phyloP scores from a whole-genome alignment of 805 yeast species.

The Starmerella stigmatis region DNA sequence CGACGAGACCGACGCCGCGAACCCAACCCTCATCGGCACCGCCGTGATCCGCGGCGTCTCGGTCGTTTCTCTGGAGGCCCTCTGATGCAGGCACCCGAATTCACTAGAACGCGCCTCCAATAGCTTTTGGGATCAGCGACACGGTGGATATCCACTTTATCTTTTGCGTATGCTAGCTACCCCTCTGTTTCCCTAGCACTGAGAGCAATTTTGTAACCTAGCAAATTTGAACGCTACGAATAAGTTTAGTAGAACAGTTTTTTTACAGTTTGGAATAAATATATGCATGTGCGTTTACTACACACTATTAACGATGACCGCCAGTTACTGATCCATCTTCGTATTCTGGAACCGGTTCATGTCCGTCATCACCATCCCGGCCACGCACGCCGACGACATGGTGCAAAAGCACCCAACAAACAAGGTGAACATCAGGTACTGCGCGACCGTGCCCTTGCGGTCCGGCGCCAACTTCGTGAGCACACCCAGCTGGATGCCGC shows the following conservation, averaged over 20 bases:
- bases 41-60: slow-evolving; percentile 68
- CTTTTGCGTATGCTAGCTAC: no score
- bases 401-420: slow-evolving; percentile 46
- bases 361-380: slow-evolving; percentile 53
- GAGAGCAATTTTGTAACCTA: no score
- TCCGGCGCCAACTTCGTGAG: slow-evolving; percentile 46
- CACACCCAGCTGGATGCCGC: slow-evolving; percentile 54
- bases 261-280: no score
- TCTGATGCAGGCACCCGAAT: background rate
- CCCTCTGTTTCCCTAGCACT: no score
- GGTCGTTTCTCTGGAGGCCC: slow-evolving; percentile 48
- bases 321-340: background rate
- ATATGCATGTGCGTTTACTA: background rate
- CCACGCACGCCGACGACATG: slow-evolving; percentile 46
- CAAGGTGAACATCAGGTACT: slow-evolving; percentile 40
- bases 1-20: slow-evolving; percentile 46
- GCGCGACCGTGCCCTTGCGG: slow-evolving; percentile 40
- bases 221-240: background rate
- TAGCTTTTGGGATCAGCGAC: background rate
- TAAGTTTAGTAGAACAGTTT: background rate
- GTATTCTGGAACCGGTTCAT: slow-evolving; percentile 26
- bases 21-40: slow-evolving; percentile 50
- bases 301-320: background rate
- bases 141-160: no score
- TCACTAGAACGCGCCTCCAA: background rate